A percentile compares a stretch with the other conserved stretches of the same genome.
phyloP scores from a whole-genome alignment of 805 yeast genomes.

The Kodamaea lidongshanica region DNA sequence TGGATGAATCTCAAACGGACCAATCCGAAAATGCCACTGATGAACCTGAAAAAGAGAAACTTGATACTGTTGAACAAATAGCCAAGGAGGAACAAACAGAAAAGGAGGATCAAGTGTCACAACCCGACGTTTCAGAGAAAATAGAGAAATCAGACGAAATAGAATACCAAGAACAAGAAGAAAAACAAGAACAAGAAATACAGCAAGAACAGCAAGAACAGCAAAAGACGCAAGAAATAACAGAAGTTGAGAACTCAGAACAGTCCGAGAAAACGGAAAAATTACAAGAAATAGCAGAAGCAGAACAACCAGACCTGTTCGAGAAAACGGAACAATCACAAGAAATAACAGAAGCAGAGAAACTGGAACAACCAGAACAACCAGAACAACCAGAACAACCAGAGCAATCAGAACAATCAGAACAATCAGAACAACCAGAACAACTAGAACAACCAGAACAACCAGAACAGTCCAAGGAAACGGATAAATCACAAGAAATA shows the following conservation, averaged over 20 bases:
- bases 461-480: conserved; percentile 6
- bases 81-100: conserved; percentile 3
- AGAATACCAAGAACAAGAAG: conserved; percentile 3
- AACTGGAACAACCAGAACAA: conserved; percentile 8
- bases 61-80: conserved; percentile 4
- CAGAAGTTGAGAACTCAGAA: too few relatives aligned
- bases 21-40: conserved; percentile 2
- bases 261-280: conserved; percentile 3
- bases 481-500: conserved; percentile 4
- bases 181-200: conserved; percentile 6
- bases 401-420: conserved; percentile 6
- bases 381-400: conserved; percentile 6
- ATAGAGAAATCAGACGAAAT: conserved; percentile 6
- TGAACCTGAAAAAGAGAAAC: conserved; percentile 1
- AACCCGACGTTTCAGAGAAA: conserved; percentile 6
- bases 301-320: conserved; percentile 6
- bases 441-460: conserved; percentile 5
- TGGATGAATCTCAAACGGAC: too few relatives aligned
- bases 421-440: conserved; percentile 5
- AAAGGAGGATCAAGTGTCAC: conserved; percentile 7
- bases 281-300: conserved; percentile 3
- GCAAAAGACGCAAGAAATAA: conserved; percentile 4
- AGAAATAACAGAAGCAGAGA: conserved; percentile 7
- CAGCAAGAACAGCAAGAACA: conserved; percentile 9
- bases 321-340: conserved; percentile 4